Evolutionary conservation across 2,329 filamentous ascomycete species (phyloP).

Genomic region (Talaromyces sp.): DNA sequence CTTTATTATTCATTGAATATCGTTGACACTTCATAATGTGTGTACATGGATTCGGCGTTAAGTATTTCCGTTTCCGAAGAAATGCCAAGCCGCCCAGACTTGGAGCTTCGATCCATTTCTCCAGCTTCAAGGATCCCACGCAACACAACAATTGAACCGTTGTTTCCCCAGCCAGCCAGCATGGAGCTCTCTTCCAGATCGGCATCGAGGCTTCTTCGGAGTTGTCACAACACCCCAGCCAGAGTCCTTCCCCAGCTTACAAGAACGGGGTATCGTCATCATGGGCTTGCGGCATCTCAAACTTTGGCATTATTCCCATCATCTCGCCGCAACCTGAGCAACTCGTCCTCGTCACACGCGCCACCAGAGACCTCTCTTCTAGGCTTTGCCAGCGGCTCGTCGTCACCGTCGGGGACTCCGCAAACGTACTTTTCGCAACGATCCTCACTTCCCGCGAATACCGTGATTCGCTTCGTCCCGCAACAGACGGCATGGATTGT

Average conservation of each 20-base stretch:
- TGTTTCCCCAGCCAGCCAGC: slow-evolving; percentile 9
- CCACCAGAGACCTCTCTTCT: slow-evolving; percentile 28
- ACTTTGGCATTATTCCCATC: not conserved
- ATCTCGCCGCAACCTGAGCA: slow-evolving; percentile 24
- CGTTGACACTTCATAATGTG: no score
- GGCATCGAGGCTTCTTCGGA: slow-evolving; percentile 27
- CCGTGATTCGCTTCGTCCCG: slow-evolving; percentile 92
- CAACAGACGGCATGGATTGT: slow-evolving; percentile 99
- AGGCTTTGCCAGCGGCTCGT: slow-evolving; percentile 19
- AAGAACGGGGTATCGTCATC: slow-evolving; percentile 17
- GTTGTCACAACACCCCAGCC: slow-evolving; percentile 15
- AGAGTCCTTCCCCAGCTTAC: slow-evolving; percentile 19
- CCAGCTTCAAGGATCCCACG: not conserved
- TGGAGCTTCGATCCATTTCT: not conserved
- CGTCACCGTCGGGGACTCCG: slow-evolving; percentile 37
- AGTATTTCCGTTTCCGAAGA: not conserved
- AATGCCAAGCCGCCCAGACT: not conserved
- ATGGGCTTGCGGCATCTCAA: slow-evolving; percentile 12
- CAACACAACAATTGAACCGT: not conserved
- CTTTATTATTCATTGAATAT: no score
- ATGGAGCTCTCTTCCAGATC: slow-evolving; percentile 36
- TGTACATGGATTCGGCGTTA: not conserved
- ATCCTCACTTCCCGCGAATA: slow-evolving; percentile 76
- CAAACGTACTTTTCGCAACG: slow-evolving; percentile 72
- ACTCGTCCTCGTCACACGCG: slow-evolving; percentile 21